Evolutionary conservation across 108 stramenopile species (phyloP), one percentile per base, ranked within the genome.

Genomic region (Cyclotella sp.): DNA sequence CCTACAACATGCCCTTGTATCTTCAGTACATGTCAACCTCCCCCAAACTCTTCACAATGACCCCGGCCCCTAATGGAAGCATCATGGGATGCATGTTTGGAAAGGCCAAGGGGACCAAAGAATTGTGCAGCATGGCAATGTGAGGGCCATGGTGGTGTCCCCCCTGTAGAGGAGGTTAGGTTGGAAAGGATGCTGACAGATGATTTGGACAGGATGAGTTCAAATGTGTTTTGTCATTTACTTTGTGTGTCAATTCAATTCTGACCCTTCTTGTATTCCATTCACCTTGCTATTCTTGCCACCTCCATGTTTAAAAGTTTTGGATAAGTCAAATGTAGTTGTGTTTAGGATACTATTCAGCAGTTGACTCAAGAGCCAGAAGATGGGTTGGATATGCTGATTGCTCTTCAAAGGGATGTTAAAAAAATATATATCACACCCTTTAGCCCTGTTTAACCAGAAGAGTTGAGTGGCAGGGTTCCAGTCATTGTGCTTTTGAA

Each of bases 51-150:
- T 98, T 97, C 85, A 78, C 87, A 7, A 93, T 92, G 11, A 93
- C 92, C 15, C 91, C 93, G 79, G 72, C 90, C 43, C 87, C 96
- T 34, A 73, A 90, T 60, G 83, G 86, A 27, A 69, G 69, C 0
- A 82, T 98, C 45, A 97, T 96, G 95, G 97, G 96, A 9, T 92
- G 91, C 73, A 85, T 89, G 68, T 68, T 96, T 44, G 96, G 95
- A 13, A 97, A 97, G 72, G 90, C 93, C 4, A 97, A 98, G 86
- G 99, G 99, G 22, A 87, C 91, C 15, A 96, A 75, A 16, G 84
- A 95, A 29, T 74, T 95, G 4, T 99, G 99, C n/a, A n/a, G 99
- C 99, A 99, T 76, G 99, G 98, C 0, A 98, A 99, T 75, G 99
- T 99, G 14, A 97, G 97, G 12, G 97, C 98, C 2, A 97, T 99